These are phyloP conservation scores for Diaporthe sp. DNA, from an alignment of 2,329 filamentous ascomycete species.

Conservation along the genomic window DNA sequence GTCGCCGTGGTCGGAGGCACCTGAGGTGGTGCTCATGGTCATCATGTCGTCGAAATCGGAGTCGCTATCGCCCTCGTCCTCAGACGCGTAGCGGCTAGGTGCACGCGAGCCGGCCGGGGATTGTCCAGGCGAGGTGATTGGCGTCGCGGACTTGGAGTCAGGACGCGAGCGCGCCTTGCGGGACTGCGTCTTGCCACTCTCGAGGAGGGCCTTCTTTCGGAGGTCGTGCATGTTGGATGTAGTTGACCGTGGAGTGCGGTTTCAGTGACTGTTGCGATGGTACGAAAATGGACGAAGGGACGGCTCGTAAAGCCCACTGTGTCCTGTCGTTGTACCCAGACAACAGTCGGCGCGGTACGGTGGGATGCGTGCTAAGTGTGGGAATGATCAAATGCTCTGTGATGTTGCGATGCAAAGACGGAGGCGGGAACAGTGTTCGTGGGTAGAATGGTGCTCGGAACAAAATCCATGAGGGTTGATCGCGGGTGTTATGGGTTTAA, in stretches of 20 bases:
- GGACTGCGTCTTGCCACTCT: constrained; percentile 80
- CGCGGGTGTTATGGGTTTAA: background rate
- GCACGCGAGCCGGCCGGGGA: constrained; percentile 72
- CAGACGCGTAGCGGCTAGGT: constrained; percentile 74
- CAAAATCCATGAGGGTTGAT: constrained; percentile 48
- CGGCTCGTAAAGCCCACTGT: background rate
- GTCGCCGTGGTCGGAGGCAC: constrained; percentile 77
- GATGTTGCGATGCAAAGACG: constrained; percentile 37
- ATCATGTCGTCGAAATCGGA: constrained; percentile 66
- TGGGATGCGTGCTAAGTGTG: constrained; percentile 33
- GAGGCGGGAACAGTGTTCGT: constrained; percentile 26
- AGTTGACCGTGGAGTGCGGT: background rate
- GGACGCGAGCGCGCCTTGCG: constrained; percentile 74
- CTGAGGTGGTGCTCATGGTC: constrained; percentile 61
- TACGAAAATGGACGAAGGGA: background rate
- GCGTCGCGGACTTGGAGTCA: constrained; percentile 69
- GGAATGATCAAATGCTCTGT: constrained; percentile 37
- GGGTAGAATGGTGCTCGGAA: constrained; percentile 38
- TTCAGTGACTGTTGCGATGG: background rate
- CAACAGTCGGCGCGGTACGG: constrained; percentile 6
- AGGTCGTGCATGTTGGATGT: constrained; percentile 71
- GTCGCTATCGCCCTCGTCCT: constrained; percentile 70
- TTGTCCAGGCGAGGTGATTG: constrained; percentile 69
- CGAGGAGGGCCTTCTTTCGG: constrained; percentile 76
- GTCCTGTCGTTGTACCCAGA: background rate